phyloP scores from a whole-genome alignment of 2,329 filamentous ascomycete genomes.

The Chrysosporium queenslandicum region DNA sequence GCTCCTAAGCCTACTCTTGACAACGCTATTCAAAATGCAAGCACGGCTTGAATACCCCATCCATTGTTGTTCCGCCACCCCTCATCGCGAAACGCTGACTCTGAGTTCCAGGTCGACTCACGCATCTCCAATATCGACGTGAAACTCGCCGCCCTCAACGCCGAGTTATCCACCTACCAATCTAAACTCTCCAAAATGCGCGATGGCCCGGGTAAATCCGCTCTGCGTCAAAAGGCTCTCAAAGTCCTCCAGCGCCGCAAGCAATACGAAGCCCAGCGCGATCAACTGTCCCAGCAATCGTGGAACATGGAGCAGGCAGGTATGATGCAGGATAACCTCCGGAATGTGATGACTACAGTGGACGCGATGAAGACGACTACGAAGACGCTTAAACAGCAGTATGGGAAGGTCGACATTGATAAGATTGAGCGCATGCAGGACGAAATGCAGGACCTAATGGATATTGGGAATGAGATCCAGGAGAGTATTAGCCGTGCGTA shows the following conservation, averaged over 20 bases:
- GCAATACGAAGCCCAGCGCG: constrained; percentile 85
- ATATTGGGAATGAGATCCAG: constrained; percentile 96
- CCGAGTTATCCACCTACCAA: constrained; percentile 81
- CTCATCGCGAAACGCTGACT: constrained; percentile 18
- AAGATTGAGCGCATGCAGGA: constrained; percentile 97
- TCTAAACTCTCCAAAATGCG: constrained; percentile 83
- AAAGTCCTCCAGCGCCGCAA: constrained; percentile 90
- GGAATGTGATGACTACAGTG: constrained; percentile 96
- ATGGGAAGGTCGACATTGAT: constrained; percentile 93
- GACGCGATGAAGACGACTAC: constrained; percentile 96
- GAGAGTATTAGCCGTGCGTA: constrained; percentile 86
- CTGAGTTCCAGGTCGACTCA: constrained; percentile 54
- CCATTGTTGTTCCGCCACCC: constrained; percentile 15
- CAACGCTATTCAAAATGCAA: constrained; percentile 70
- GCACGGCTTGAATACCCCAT: constrained; percentile 14
- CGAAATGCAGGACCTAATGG: constrained; percentile 97
- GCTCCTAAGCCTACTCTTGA: constrained; percentile 82
- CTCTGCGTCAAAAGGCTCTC: constrained; percentile 86
- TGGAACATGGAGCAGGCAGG: constrained; percentile 99
- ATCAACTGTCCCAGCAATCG: constrained; percentile 84
- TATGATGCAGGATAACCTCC: constrained; percentile 97
- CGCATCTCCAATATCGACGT: constrained; percentile 83
- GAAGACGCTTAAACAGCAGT: constrained; percentile 84
- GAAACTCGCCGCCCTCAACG: constrained; percentile 84
- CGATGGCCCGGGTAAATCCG: constrained; percentile 85